phyloP scores from a whole-genome alignment of 169 alveolate species.

The Eimeria praecox region DNA sequence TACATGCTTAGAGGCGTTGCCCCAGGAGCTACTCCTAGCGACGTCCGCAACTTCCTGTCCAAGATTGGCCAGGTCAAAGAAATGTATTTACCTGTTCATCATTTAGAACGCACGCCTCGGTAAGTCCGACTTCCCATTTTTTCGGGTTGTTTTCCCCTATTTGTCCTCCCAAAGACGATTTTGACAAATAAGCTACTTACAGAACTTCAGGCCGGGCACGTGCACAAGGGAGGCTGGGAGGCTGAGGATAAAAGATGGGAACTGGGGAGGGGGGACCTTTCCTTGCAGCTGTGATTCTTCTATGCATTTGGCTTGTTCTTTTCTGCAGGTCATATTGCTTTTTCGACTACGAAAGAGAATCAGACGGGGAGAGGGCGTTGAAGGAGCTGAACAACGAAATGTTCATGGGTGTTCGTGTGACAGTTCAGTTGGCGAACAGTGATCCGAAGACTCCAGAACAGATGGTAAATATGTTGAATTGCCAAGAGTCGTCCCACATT shows the following conservation, averaged over 20 bases:
- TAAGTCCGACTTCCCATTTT: not conserved
- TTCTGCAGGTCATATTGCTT: constrained; percentile 46
- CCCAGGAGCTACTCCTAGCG: constrained; percentile 65
- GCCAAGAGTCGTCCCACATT: not conserved
- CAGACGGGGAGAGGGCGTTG: constrained; percentile 69
- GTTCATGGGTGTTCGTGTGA: constrained; percentile 71
- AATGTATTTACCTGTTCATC: constrained; percentile 75
- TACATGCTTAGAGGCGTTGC: constrained; percentile 66
- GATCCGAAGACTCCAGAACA: constrained; percentile 74
- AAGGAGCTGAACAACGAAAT: constrained; percentile 60
- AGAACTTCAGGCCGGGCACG: not conserved
- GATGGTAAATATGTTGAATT: constrained; percentile 27
- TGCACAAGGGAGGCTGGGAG: not conserved
- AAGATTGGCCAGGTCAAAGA: constrained; percentile 71
- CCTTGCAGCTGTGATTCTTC: too few species aligned
- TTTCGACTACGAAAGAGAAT: constrained; percentile 40
- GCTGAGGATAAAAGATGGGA: not conserved
- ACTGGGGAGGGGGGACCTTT: too few species aligned
- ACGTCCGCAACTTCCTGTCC: constrained; percentile 55
- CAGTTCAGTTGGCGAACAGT: constrained; percentile 67
- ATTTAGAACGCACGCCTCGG: constrained; percentile 61
- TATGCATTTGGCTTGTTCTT: not conserved
- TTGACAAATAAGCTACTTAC: not conserved
- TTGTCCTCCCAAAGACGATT: not conserved
- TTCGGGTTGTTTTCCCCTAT: not conserved